These are phyloP conservation scores for Penicillium crystallinum DNA, from an alignment of 495 filamentous ascomycete species.

Conservation along the genomic window DNA sequence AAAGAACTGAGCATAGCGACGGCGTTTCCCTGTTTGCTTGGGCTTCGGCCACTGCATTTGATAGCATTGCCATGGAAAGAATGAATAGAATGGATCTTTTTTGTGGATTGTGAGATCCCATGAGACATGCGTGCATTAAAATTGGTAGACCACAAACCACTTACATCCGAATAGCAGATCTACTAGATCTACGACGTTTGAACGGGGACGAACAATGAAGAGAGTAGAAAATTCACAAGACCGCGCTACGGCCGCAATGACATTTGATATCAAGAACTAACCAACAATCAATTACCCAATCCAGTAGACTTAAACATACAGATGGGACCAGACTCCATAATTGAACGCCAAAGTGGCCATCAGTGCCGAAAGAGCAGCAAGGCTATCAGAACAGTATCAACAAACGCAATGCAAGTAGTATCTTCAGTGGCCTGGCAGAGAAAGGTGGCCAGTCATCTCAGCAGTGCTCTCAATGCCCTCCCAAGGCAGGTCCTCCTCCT, in stretches of 20 bases:
- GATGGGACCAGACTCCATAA: slow-evolving; percentile 2
- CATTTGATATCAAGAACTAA: slow-evolving; percentile 3
- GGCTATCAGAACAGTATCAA: background rate
- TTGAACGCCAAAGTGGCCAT: background rate
- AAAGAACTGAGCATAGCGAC: slow-evolving; percentile 43
- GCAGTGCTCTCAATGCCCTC: slow-evolving; percentile 50
- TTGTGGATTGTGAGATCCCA: no score
- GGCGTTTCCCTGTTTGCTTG: slow-evolving; percentile 32
- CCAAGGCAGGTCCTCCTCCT: slow-evolving; percentile 46
- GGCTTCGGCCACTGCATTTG: background rate
- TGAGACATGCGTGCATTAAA: no score
- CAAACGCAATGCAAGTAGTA: background rate
- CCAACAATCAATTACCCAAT: slow-evolving; percentile 3
- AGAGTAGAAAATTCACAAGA: no score
- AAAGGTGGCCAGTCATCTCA: slow-evolving; percentile 37
- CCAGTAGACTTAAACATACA: slow-evolving; percentile 7
- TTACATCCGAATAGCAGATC: no score
- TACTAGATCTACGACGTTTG: no score
- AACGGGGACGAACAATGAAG: no score
- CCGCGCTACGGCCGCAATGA: slow-evolving; percentile 1
- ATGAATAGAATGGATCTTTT: no score
- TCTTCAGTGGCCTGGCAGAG: slow-evolving; percentile 1
- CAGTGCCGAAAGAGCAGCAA: background rate
- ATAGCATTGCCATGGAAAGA: no score
- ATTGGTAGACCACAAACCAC: background rate